phyloP scores from a whole-genome alignment of 345 rosid genomes.

The Bruguiera sexangula region DNA sequence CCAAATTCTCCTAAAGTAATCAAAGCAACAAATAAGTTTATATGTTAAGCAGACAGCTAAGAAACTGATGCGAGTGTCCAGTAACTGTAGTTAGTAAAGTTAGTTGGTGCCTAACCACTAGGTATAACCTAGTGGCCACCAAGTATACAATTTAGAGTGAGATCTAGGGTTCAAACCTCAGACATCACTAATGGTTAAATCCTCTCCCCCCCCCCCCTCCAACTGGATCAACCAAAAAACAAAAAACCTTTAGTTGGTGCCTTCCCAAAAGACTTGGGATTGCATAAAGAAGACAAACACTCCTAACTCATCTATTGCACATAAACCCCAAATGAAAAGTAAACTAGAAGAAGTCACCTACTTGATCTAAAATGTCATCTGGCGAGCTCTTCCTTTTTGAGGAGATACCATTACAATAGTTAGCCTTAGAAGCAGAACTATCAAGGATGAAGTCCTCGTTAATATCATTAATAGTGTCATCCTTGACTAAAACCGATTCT shows the following conservation, averaged over 20 bases:
- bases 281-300: not conserved
- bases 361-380: slow-evolving; percentile 39
- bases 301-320: not conserved
- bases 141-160: no score
- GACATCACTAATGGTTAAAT: no score
- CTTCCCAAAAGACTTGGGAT: not conserved
- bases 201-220: no score
- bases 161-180: no score
- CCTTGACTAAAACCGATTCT: not conserved
- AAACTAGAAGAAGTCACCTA: slow-evolving; percentile 30
- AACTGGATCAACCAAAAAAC: no score
- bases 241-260: not conserved
- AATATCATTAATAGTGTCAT: not conserved
- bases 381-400: slow-evolving; percentile 57
- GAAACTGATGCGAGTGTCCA: not conserved
- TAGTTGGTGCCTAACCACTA: not conserved
- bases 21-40: slow-evolving; percentile 16
- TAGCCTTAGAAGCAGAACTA: slow-evolving; percentile 16
- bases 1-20: slow-evolving; percentile 55
- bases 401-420: slow-evolving; percentile 22
- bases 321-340: not conserved
- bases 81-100: not conserved
- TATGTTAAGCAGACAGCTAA: not conserved
- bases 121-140: no score
- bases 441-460: slow-evolving; percentile 25